These are phyloP conservation scores for Kwoniella pini DNA, from an alignment of 768 basidiomycete genomes.

Conservation along the genomic window DNA sequence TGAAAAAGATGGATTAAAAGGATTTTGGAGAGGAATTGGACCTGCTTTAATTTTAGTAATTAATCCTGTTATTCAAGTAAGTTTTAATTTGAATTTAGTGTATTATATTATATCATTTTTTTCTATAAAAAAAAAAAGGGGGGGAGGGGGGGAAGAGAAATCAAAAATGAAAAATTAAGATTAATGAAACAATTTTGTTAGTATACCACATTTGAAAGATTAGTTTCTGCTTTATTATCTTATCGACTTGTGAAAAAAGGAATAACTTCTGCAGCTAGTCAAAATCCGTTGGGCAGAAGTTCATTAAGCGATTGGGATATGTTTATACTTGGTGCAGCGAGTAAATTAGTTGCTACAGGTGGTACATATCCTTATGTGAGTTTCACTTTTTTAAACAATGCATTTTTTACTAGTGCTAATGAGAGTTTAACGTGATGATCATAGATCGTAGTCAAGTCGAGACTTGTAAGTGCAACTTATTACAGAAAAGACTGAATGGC, in stretches of 20 bases:
- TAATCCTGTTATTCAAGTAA: constrained; percentile 80
- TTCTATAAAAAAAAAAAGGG: too few relatives aligned
- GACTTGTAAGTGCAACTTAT: constrained; percentile 40
- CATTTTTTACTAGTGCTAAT: background rate
- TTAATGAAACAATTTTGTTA: too few relatives aligned
- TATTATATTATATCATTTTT: too few relatives aligned
- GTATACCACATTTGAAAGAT: constrained; percentile 92
- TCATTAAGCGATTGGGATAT: constrained; percentile 80
- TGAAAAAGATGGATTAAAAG: constrained; percentile 71
- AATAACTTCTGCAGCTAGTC: constrained; percentile 57
- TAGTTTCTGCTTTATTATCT: constrained; percentile 78
- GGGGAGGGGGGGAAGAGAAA: too few relatives aligned
- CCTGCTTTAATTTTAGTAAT: constrained; percentile 90
- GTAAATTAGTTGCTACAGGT: constrained; percentile 70
- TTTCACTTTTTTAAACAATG: background rate
- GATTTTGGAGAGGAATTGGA: constrained; percentile 88
- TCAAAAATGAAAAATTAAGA: too few relatives aligned
- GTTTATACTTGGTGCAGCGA: constrained; percentile 90
- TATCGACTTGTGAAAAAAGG: constrained; percentile 62
- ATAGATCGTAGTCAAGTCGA: constrained; percentile 55
- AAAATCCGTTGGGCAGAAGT: constrained; percentile 57
- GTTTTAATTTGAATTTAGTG: too few relatives aligned
- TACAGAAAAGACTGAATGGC: too few relatives aligned
- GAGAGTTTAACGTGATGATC: background rate
- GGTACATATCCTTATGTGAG: constrained; percentile 75